phyloP scores from a whole-genome alignment of 2,329 filamentous ascomycete species.

The Davidsoniella neocaledoniae region DNA sequence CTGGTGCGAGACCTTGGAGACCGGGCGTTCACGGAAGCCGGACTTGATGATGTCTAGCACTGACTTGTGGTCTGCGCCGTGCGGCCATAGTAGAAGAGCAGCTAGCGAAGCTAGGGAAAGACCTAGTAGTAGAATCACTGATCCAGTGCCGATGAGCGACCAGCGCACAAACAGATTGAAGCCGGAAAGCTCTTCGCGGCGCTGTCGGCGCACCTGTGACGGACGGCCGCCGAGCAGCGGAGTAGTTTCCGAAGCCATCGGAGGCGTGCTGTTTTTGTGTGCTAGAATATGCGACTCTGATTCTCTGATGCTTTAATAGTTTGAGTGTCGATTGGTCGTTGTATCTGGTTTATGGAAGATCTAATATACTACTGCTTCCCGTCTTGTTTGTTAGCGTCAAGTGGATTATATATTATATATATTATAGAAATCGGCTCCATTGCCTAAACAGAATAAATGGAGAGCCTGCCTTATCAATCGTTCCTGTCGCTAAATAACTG shows the following conservation, averaged over 20 bases:
- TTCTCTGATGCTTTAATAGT: no score
- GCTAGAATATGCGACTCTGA: no score
- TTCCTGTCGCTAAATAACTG: no score
- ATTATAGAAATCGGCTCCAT: no score
- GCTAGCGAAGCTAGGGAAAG: neutral
- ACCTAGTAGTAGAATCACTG: neutral
- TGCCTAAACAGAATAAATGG: no score
- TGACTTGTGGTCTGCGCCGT: neutral
- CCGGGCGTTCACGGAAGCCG: neutral
- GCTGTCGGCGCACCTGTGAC: neutral
- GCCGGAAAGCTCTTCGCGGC: neutral
- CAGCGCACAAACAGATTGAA: neutral
- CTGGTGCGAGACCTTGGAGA: slow-evolving; percentile 21
- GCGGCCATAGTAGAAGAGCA: neutral
- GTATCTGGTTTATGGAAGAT: no score
- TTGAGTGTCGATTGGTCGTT: no score
- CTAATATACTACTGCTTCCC: no score
- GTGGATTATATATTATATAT: no score
- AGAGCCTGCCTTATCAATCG: no score
- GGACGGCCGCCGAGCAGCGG: neutral
- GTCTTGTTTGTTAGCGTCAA: no score
- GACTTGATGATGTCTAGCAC: slow-evolving; percentile 1
- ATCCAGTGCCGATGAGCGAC: neutral
- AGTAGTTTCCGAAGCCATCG: neutral
- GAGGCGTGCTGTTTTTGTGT: no score